A percentile compares a stretch with the other conserved stretches of the same genome.
These are phyloP conservation scores for Nitzschia putrida DNA, from an alignment of 108 stramenopile genomes.

Conservation along the genomic window DNA sequence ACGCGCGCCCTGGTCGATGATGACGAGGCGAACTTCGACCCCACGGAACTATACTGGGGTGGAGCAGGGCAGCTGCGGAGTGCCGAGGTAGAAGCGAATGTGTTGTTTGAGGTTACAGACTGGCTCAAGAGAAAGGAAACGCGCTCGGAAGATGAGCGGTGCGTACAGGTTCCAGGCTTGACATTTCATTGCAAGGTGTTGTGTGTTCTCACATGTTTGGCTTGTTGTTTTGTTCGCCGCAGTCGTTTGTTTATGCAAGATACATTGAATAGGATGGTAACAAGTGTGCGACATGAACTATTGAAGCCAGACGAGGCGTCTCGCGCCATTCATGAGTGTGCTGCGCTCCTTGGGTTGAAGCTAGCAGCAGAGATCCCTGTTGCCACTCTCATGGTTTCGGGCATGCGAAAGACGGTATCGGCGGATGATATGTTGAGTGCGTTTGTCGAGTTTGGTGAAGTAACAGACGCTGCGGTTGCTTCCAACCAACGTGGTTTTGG, in stretches of 20 bases:
- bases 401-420: slow-evolving; percentile 74
- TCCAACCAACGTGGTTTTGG: slow-evolving; percentile 75
- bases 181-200: not conserved
- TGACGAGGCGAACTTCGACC: slow-evolving; percentile 47
- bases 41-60: slow-evolving; percentile 42
- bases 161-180: slow-evolving; percentile 19
- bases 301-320: slow-evolving; percentile 67
- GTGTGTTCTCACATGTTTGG: slow-evolving; percentile 22
- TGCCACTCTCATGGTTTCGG: slow-evolving; percentile 68
- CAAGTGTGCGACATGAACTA: slow-evolving; percentile 54
- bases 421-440: slow-evolving; percentile 54
- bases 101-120: slow-evolving; percentile 67
- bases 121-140: slow-evolving; percentile 72
- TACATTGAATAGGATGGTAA: slow-evolving; percentile 67
- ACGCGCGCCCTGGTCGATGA: slow-evolving; percentile 75
- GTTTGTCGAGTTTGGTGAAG: slow-evolving; percentile 71
- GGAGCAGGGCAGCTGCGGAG: slow-evolving; percentile 47
- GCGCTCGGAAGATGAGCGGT: slow-evolving; percentile 58
- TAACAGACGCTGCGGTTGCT: slow-evolving; percentile 70
- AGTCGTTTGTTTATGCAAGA: slow-evolving; percentile 73
- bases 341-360: slow-evolving; percentile 76
- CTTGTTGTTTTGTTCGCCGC: too few species aligned
- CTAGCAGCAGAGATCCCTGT: slow-evolving; percentile 62
- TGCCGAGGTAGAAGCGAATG: slow-evolving; percentile 75
- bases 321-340: slow-evolving; percentile 75